Conservation (phyloP, 352 stramenopile species). For the Phytopythium oedochilum region DNA sequence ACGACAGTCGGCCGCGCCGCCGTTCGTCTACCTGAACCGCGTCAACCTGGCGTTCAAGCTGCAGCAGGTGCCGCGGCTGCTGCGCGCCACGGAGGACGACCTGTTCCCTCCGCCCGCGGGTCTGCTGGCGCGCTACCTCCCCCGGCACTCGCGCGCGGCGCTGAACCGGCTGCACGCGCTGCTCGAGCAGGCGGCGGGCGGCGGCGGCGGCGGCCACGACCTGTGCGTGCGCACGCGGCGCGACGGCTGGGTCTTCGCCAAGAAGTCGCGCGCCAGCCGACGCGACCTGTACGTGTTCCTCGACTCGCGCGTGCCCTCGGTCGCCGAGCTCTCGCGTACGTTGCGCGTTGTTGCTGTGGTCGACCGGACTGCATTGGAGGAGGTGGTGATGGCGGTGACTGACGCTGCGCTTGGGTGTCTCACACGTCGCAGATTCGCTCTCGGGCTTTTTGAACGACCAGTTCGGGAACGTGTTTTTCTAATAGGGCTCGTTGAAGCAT, state of each 20-base stretch:
- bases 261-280: conserved; percentile 34
- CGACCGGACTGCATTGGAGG: background rate
- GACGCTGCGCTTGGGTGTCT: background rate
- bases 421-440: conserved; percentile 35
- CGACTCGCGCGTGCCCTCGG: conserved; percentile 52
- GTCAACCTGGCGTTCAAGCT: conserved; percentile 47
- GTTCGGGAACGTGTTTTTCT: conserved; percentile 55
- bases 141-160: conserved; percentile 24
- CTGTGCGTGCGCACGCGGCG: conserved; percentile 50
- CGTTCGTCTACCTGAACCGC: conserved; percentile 57
- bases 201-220: conserved; percentile 36
- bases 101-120: conserved; percentile 38
- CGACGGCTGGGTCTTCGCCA: conserved; percentile 52
- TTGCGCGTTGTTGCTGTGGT: background rate
- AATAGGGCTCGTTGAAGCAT: no score
- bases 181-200: conserved; percentile 22
- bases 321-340: conserved; percentile 48
- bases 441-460: conserved; percentile 40
- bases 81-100: conserved; percentile 45
- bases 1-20: conserved; percentile 11
- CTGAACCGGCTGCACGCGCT: conserved; percentile 38
- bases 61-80: conserved; percentile 41
- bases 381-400: background rate
- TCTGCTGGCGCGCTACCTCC: conserved; percentile 45
- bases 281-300: conserved; percentile 61